Evolutionary conservation across 2,329 filamentous ascomycete species (phyloP).

Genomic region (Onygena corvina): DNA sequence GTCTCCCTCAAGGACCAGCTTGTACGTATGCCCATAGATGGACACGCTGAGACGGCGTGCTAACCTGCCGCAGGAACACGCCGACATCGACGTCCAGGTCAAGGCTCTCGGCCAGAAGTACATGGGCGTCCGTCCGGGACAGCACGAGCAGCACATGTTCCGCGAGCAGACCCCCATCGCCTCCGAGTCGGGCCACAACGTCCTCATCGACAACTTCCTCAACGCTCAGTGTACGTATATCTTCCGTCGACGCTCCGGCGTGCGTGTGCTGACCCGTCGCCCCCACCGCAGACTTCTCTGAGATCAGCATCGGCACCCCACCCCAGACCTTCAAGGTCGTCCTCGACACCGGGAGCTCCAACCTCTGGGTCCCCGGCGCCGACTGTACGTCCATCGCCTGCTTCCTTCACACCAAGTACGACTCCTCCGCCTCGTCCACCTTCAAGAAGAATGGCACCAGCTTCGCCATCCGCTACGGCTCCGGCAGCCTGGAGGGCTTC

Average conservation of each 20-base stretch:
- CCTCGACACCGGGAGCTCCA: constrained; percentile 95
- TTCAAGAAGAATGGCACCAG: constrained; percentile 88
- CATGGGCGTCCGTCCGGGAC: constrained; percentile 64
- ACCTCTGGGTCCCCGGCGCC: constrained; percentile 91
- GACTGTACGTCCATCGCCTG: constrained; percentile 92
- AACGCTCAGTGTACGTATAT: constrained; percentile 82
- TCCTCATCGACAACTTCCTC: constrained; percentile 92
- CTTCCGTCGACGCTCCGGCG: background rate
- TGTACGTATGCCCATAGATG: constrained; percentile 43
- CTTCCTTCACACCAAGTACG: constrained; percentile 95
- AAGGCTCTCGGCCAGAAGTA: constrained; percentile 89
- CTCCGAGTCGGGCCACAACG: constrained; percentile 56
- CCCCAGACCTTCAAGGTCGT: constrained; percentile 97
- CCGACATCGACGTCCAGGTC: constrained; percentile 70
- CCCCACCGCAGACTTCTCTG: constrained; percentile 67
- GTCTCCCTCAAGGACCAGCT: constrained; percentile 83
- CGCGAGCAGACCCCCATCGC: constrained; percentile 54
- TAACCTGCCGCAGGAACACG: constrained; percentile 46
- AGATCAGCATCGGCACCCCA: constrained; percentile 84
- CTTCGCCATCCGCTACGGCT: constrained; percentile 93
- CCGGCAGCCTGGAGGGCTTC: constrained; percentile 83
- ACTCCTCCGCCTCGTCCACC: constrained; percentile 74
- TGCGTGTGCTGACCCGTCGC: constrained; percentile 7
- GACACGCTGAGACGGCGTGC: background rate
- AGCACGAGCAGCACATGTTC: constrained; percentile 66